Evolutionary conservation across 768 basidiomycete genomes (phyloP), one percentile per base, ranked within the genome.

Genomic region (Xerocomus potaroensis): DNA sequence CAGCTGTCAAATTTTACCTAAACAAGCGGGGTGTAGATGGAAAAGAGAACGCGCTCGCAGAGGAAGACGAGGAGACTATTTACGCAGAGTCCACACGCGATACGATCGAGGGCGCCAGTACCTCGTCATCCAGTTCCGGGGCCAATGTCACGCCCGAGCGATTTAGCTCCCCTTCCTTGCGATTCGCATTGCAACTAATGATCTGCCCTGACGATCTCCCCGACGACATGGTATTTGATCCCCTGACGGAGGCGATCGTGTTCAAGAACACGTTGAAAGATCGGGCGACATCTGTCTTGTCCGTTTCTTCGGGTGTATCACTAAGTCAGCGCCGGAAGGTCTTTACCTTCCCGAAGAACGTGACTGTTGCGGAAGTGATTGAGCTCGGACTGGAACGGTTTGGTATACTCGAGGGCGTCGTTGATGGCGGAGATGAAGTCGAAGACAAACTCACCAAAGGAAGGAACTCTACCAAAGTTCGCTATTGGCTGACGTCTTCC

Each of bases 401-500:
- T 60, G 96, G 96, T 3, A 96, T 99, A 46, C 72, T 80, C 29
- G 95, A 96, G 31, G 96, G 94, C n/a, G 92, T 99, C 2, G 95
- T 98, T 3, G 94, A 97, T 64, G 96, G 96, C 2, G 96, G 96
- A 1, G 96, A 99, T 64, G 95, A 97, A 59, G 80, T 99, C 1
- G 96, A 99, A 66, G 95, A 97, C 62, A 93, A 95, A 63, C 72
- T 83, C 27, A 74, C 79, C 7, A 91, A 92, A 69, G 73, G 93
- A 48, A 75, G 84, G 53, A 95, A 91, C 61, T 73, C 79, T 7
- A 66, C 78, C 8, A 76, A 89, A 47, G 88, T 97, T 29, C 76
- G 91, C 45, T 98, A 98, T 63, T 79, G 79, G n/a, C 69, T 99
- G 45, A 72, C 76, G 10, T 77, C 84, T 19, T 71, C 77, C 53